Evolutionary conservation across 257 asterid species (phyloP), one percentile per base, ranked within the genome.

Genomic region (Rubia yunnanensis): DNA sequence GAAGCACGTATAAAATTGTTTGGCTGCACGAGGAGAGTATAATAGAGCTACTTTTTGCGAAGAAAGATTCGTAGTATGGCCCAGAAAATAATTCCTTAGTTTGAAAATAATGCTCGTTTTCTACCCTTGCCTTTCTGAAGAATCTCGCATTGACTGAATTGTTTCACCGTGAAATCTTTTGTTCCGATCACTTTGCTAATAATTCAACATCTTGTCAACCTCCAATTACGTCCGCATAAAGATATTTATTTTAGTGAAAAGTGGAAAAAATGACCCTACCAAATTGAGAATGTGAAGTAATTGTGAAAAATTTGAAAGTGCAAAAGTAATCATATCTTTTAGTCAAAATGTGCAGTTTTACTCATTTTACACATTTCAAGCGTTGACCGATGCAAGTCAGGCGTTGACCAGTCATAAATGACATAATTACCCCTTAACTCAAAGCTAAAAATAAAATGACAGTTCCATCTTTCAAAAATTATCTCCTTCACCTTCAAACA

Each of bases 41-140:
- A 36, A 14, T 63, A 23, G 6, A 5, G 41, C 1, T 63, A 44
- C 68, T 63, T 63, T 63, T 13, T 7, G 57, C n/a, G 24, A 63
- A 44, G 7, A 44, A 64, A 64, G 59, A 64, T 64, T 46, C n/a
- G n/a, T 64, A n/a, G 20, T 48, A 22, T 28, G 46, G 67, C 38
- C 41, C 68, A 64, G 41, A 64, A 26, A 64, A 64, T 46, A 48
- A 46, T 46, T 50, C 35, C 17, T 5, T 17, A 1, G 59, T 46
- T 64, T 64, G 59, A 64, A 64, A 48, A 64, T 32, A 10, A 48
- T 48, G 30, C 44, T 64, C 18, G 18, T 46, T 28, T 63, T 41
- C 44, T 30, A 4, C 59, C 35, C 46, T 64, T 64, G 35, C n/a
- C n/a, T n/a, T n/a, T n/a, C n/a, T 14, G 18, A 64, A 46, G 17